Conservation (phyloP, 768 basidiomycete species). For the Lactifluus pinguis region DNA sequence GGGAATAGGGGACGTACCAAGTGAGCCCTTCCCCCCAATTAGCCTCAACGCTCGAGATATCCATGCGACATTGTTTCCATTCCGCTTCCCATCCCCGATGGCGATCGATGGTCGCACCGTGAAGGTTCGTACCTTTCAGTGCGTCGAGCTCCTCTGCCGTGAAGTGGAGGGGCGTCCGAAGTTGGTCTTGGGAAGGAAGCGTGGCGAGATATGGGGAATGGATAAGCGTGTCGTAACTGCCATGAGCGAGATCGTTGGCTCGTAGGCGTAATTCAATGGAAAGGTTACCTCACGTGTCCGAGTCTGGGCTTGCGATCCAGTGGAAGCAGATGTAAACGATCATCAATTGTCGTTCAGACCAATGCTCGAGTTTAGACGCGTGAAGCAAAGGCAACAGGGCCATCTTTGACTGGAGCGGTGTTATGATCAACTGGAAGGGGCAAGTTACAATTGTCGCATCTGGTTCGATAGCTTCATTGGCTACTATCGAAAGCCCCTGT, state of each 20-base stretch:
- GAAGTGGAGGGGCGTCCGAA: constrained; percentile 73
- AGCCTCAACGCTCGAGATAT: constrained; percentile 29
- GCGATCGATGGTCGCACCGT: constrained; percentile 66
- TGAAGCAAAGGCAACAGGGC: constrained; percentile 38
- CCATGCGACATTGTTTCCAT: constrained; percentile 45
- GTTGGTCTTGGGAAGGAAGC: constrained; percentile 46
- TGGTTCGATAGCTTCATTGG: constrained; percentile 36
- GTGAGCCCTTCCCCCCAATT: constrained; percentile 46
- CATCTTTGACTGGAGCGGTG: constrained; percentile 36
- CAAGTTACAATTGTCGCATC: constrained; percentile 56
- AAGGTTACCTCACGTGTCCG: constrained; percentile 29
- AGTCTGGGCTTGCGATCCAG: constrained; percentile 38
- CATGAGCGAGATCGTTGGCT: constrained; percentile 4
- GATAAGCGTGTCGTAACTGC: constrained; percentile 12
- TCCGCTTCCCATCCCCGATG: constrained; percentile 52
- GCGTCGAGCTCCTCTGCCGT: constrained; percentile 48
- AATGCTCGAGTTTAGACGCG: constrained; percentile 26
- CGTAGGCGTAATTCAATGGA: neutral
- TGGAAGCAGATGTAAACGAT: constrained; percentile 60
- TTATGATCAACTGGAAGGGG: constrained; percentile 58
- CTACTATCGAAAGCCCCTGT: constrained; percentile 42
- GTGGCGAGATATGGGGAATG: constrained; percentile 60
- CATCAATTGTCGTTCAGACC: constrained; percentile 61
- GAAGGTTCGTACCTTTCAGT: constrained; percentile 73
- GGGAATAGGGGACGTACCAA: constrained; percentile 43